Evolutionary conservation across 345 rosid species (phyloP).

Genomic region (Salix caprea): DNA sequence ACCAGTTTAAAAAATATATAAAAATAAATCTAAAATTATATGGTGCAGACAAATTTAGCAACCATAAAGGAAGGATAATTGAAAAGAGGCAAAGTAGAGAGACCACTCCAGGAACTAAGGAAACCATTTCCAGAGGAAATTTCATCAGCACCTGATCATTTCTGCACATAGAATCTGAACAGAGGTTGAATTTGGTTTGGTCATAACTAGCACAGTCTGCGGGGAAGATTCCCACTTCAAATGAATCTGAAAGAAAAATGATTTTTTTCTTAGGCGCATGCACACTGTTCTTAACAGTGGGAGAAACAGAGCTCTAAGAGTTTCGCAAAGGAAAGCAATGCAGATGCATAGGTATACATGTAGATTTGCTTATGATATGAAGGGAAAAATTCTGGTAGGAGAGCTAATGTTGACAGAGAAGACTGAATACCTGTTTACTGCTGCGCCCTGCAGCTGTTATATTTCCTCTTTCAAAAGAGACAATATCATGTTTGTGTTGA

Average conservation of each 20-base stretch:
- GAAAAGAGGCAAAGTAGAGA: neutral
- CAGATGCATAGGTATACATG: neutral
- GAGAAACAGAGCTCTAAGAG: neutral
- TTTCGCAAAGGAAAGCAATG: neutral
- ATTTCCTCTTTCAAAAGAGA: conserved; percentile 91
- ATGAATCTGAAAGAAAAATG: conserved; percentile 67
- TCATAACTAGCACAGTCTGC: conserved; percentile 80
- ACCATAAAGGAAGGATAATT: neutral
- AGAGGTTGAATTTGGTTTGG: conserved; percentile 84
- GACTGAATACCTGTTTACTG: conserved; percentile 73
- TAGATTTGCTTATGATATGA: neutral
- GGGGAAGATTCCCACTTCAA: conserved; percentile 91
- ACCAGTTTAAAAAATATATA: neutral
- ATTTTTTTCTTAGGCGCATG: conserved; percentile 15
- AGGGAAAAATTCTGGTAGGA: neutral
- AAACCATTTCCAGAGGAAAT: neutral
- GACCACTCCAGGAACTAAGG: conserved; percentile 5
- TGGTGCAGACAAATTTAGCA: neutral
- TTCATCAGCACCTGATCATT: conserved; percentile 72
- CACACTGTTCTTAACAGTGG: neutral
- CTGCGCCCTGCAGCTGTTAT: conserved; percentile 86
- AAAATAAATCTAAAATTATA: neutral
- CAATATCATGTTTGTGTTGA: conserved; percentile 91
- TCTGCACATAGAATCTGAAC: conserved; percentile 70
- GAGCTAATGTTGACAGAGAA: neutral